These are phyloP conservation scores for Prunus kanzakura DNA, from an alignment of 306 rosid genomes.

Conservation along the genomic window DNA sequence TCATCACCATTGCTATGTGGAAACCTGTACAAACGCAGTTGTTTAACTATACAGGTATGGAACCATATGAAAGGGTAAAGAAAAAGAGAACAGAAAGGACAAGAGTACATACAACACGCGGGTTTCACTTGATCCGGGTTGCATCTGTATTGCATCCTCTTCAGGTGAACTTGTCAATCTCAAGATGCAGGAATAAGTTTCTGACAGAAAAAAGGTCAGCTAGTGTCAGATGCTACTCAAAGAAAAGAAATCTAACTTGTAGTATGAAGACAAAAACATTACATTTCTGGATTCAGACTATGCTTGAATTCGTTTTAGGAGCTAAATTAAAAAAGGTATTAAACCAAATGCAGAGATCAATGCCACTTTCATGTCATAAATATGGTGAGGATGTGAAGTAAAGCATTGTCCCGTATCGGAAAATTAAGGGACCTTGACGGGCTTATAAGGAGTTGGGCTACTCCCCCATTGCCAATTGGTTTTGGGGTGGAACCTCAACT, in stretches of 20 bases:
- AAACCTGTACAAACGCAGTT: conserved; percentile 21
- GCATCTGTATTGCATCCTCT: conserved; percentile 26
- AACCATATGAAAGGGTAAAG: background rate
- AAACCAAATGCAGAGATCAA: background rate
- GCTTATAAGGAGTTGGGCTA: too few relatives aligned
- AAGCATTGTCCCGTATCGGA: too few relatives aligned
- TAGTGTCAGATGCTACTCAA: background rate
- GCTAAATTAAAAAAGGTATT: background rate
- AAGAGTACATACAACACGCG: conserved; percentile 28
- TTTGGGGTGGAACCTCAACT: too few relatives aligned
- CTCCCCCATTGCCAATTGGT: too few relatives aligned
- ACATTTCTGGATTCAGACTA: background rate
- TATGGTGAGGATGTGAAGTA: too few relatives aligned
- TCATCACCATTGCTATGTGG: conserved; percentile 30
- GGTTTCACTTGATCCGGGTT: conserved; percentile 35
- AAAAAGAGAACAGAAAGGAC: background rate
- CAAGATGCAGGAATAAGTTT: conserved; percentile 29
- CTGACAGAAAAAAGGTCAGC: conserved; percentile 18
- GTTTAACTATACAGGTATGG: background rate
- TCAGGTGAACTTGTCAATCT: conserved; percentile 39
- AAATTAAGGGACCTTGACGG: too few relatives aligned
- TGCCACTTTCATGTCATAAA: background rate
- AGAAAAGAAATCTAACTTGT: background rate
- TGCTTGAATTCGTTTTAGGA: background rate
- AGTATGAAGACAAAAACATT: background rate